Percentiles rank a stretch among this genome's conserved stretches.
Evolutionary conservation across 495 filamentous ascomycete genomes (phyloP).

Genomic region (Penicillium desertorum): DNA sequence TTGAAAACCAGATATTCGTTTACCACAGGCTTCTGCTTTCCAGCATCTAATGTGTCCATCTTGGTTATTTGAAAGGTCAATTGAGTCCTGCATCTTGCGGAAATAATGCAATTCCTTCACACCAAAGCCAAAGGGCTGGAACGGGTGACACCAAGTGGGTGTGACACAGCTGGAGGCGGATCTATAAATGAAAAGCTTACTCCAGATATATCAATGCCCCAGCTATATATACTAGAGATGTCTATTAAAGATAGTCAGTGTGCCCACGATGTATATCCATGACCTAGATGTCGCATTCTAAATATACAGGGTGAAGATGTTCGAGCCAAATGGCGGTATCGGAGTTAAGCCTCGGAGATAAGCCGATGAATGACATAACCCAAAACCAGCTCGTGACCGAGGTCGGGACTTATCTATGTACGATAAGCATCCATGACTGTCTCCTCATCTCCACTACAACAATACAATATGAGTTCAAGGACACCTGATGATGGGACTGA

Average conservation of each 20-base stretch:
- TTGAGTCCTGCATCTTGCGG: not conserved
- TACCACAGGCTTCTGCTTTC: not conserved
- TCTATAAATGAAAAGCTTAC: not conserved
- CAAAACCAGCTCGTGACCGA: constrained; percentile 13
- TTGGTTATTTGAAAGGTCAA: not conserved
- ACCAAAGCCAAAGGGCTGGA: not conserved
- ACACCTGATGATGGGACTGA: constrained; percentile 12
- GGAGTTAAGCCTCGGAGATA: constrained; percentile 9
- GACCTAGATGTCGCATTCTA: not conserved
- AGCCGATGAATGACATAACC: constrained; percentile 18
- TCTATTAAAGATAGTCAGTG: not conserved
- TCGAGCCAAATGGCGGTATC: constrained; percentile 9
- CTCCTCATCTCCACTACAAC: constrained; percentile 16
- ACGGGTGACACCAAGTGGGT: not conserved
- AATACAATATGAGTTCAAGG: constrained; percentile 19
- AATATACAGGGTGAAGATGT: not conserved
- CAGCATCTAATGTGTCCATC: not conserved
- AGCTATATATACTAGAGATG: not conserved
- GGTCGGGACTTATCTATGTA: constrained; percentile 17
- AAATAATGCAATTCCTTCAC: not conserved
- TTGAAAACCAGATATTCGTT: not conserved
- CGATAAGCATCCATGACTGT: constrained; percentile 25
- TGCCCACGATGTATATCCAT: not conserved
- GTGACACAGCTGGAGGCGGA: not conserved
- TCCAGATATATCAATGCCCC: not conserved